Evolutionary conservation across 2,329 filamentous ascomycete species (phyloP), one percentile per base, ranked within the genome.

Genomic region (Cercospora berteroae): DNA sequence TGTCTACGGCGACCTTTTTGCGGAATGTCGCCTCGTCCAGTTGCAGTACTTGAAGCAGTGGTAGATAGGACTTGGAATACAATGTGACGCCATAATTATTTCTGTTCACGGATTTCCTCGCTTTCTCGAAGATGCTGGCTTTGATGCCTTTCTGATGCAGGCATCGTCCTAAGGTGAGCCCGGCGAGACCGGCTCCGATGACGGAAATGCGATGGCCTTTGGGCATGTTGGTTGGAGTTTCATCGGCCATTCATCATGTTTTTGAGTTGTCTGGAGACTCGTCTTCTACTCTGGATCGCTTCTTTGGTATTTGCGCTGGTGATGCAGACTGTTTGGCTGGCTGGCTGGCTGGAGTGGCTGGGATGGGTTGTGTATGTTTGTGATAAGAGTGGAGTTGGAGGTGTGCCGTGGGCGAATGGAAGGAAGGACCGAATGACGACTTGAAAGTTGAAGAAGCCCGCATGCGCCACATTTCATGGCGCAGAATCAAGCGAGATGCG

Each of bases 101-200:
- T 48, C 77, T 70, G 5, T 74, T 69, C 2, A 69, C 66, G 4
- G 73, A 71, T 3, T 70, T 44, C 4, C 71, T 59, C 27, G 71
- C 74, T 63, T 75, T 75, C 56, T 82, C 80, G 64, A 78, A 80
- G 9, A 82, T 52, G n/a, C 75, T 67, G 6, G 70, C 67, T 18
- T 65, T 68, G 39, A 81, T 79, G 10, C 75, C 76, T 48, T 60
- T 63, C 9, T 75, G 68, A 9, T 72, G 73, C 5, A 82, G 75
- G 65, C 73, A 77, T 52, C 75, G 76, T 7, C 73, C 77, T 1
- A 84, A 75, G 0, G 79, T 78, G 10, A 84, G 76, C 5, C 82
- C 83, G 12, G 79, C 77, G 16, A 84, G 75, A 5, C 83, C 83
- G 13, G 81, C 82, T 10, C 82, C 82, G 56, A 84, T 71, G 44